Evolutionary conservation across 441 rosid species (phyloP), one percentile per base, ranked within the genome.

Genomic region (Viola pubescens): DNA sequence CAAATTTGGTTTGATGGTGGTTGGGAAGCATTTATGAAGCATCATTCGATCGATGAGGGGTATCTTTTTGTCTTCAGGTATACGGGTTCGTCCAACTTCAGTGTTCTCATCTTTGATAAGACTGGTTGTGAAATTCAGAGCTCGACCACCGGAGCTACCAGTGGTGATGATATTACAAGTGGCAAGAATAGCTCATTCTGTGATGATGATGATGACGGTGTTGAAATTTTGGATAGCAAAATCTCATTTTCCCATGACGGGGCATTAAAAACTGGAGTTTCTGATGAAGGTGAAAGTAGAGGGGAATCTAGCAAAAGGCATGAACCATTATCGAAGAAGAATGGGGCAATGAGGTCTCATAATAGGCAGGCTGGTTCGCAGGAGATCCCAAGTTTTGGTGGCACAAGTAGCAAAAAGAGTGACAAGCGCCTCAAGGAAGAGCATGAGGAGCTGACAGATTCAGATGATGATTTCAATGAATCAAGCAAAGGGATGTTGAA

Each of bases 11-110:
- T 68, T 16, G 37, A 38, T 11, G 54, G 45, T 11, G 71, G 79
- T 14, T 75, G 79, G 73, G 47, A 34, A 7, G 19, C 65, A 11
- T 68, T 71, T 11, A 54, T 71, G 2, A 19, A 71, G 39, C 45
- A 54, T 5, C 57, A 64, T 56, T 65, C 64, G 13, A 56, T 75
- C 11, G 5, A 46, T 39, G 9, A 16, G 16, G 54, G 66, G 8
- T 45, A 62, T 45, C 55, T 65, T 11, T 37, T 71, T 26, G 62
- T 68, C n/a, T 75, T 71, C 45, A 51, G 42, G 42, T 61, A 71
- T n/a, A 59, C 56, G 38, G 70, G 47, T 34, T 44, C n/a, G 6
- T 63, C 64, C 6, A 53, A 6, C 7, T 63, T 63, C 9, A 3
- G 38, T 7, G 64, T 54, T 42, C 11, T 48, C 46, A 54, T 59